Evolutionary conservation across 2,329 filamentous ascomycete genomes (phyloP).

Genomic region (Penicillium italicum): DNA sequence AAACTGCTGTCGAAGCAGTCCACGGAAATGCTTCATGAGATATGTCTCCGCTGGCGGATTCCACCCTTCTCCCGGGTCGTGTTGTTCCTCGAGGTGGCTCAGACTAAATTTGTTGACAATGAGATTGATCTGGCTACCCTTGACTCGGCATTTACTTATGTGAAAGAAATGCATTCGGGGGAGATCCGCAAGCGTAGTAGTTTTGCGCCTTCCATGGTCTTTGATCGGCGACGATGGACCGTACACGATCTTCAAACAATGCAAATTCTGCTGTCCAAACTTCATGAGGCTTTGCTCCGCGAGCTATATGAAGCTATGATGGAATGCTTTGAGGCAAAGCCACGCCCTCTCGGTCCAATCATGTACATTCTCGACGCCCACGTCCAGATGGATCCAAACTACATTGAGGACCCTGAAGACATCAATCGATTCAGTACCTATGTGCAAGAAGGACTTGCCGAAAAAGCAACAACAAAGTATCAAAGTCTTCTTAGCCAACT

Average conservation of each 20-base stretch:
- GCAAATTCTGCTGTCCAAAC: slow-evolving; percentile 66
- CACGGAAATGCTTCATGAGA: slow-evolving; percentile 76
- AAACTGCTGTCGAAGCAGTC: slow-evolving; percentile 70
- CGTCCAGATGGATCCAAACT: slow-evolving; percentile 73
- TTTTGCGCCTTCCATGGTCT: slow-evolving; percentile 44
- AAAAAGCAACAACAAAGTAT: slow-evolving; percentile 76
- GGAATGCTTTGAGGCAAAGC: slow-evolving; percentile 84
- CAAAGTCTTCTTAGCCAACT: slow-evolving; percentile 72
- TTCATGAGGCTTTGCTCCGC: slow-evolving; percentile 78
- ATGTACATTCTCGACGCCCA: slow-evolving; percentile 80
- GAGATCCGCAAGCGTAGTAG: slow-evolving; percentile 57
- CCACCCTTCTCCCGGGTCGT: slow-evolving; percentile 77
- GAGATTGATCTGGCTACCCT: slow-evolving; percentile 78
- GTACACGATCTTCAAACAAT: slow-evolving; percentile 66
- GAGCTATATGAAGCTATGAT: slow-evolving; percentile 86
- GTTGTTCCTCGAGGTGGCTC: slow-evolving; percentile 76
- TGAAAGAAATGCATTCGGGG: slow-evolving; percentile 68
- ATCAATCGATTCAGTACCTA: slow-evolving; percentile 68
- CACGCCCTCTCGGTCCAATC: slow-evolving; percentile 72
- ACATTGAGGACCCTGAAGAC: slow-evolving; percentile 67
- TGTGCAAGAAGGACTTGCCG: slow-evolving; percentile 67
- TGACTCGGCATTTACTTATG: slow-evolving; percentile 75
- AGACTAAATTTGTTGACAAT: slow-evolving; percentile 79
- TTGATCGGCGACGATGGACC: slow-evolving; percentile 65
- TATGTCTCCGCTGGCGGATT: slow-evolving; percentile 84